A percentile compares a stretch with the other conserved stretches of the same genome.
These are phyloP conservation scores for Scedosporium apiospermum DNA, from an alignment of 2,329 filamentous ascomycete species.

Conservation along the genomic window DNA sequence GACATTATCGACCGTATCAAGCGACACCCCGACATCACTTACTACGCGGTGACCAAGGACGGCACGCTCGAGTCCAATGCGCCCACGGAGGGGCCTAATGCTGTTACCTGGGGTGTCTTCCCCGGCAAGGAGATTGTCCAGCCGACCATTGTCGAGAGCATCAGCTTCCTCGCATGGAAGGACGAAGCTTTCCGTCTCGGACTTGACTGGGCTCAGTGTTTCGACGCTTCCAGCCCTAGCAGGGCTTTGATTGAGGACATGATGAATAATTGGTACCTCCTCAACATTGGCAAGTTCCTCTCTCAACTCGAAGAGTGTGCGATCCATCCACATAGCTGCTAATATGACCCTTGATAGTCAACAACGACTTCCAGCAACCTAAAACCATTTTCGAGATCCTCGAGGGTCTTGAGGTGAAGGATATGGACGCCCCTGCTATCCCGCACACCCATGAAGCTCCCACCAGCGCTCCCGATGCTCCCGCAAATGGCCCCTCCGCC, in stretches of 20 bases:
- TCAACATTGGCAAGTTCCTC: conserved; percentile 73
- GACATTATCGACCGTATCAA: conserved; percentile 73
- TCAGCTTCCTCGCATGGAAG: conserved; percentile 97
- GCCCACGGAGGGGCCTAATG: conserved; percentile 79
- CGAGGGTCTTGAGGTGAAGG: conserved; percentile 61
- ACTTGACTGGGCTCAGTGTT: conserved; percentile 88
- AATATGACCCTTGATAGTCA: conserved; percentile 46
- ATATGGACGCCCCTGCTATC: conserved; percentile 37
- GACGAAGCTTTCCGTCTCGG: conserved; percentile 94
- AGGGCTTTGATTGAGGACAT: conserved; percentile 70
- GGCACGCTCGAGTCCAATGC: conserved; percentile 80
- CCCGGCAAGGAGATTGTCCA: conserved; percentile 99
- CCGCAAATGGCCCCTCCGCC: too few relatives aligned
- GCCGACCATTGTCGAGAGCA: conserved; percentile 96
- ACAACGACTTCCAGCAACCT: conserved; percentile 92
- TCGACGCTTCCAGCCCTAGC: conserved; percentile 66
- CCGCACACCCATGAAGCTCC: not conserved
- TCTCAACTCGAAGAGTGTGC: not conserved
- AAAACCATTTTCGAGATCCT: conserved; percentile 80
- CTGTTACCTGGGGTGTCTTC: conserved; percentile 99
- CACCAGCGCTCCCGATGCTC: not conserved
- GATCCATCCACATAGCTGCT: conserved; percentile 4
- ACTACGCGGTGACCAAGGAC: conserved; percentile 82
- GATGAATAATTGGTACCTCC: conserved; percentile 84
- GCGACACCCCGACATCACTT: conserved; percentile 72